These are phyloP conservation scores for Pleurotus djamor DNA, from an alignment of 768 basidiomycete species.

Conservation along the genomic window DNA sequence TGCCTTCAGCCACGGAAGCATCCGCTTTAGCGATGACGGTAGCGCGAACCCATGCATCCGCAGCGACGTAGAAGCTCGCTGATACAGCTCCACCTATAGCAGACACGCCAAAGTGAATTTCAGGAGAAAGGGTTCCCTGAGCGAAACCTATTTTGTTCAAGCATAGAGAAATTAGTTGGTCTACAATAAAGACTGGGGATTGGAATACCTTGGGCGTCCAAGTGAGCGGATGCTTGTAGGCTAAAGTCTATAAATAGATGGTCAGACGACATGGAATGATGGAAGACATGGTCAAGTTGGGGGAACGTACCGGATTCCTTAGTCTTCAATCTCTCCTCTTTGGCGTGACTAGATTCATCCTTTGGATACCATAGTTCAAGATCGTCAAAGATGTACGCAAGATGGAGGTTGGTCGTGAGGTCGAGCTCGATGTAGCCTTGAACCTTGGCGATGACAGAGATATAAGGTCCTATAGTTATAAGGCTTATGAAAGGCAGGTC, in stretches of 20 bases:
- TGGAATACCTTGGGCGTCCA: background rate
- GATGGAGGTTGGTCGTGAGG: slow-evolving; percentile 24
- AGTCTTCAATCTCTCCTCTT: background rate
- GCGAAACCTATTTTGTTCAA: background rate
- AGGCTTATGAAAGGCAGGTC: slow-evolving; percentile 20
- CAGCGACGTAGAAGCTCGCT: background rate
- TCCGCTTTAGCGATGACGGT: background rate
- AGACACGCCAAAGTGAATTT: background rate
- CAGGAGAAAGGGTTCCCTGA: slow-evolving; percentile 1
- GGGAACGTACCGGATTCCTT: background rate
- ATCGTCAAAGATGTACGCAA: slow-evolving; percentile 21
- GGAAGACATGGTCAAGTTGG: no score
- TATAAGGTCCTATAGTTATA: slow-evolving; percentile 35
- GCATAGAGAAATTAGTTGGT: background rate
- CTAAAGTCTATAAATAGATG: background rate
- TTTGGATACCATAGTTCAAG: slow-evolving; percentile 2
- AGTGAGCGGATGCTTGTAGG: background rate
- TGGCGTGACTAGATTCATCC: background rate
- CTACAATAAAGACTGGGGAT: background rate
- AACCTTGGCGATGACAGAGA: slow-evolving; percentile 27
- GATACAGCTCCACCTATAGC: background rate
- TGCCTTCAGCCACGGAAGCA: background rate
- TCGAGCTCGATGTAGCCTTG: slow-evolving; percentile 25
- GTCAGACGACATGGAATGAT: no score
- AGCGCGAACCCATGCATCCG: slow-evolving; percentile 1